Evolutionary conservation across 2,329 filamentous ascomycete genomes (phyloP).

Genomic region (Cytospora leucostoma): DNA sequence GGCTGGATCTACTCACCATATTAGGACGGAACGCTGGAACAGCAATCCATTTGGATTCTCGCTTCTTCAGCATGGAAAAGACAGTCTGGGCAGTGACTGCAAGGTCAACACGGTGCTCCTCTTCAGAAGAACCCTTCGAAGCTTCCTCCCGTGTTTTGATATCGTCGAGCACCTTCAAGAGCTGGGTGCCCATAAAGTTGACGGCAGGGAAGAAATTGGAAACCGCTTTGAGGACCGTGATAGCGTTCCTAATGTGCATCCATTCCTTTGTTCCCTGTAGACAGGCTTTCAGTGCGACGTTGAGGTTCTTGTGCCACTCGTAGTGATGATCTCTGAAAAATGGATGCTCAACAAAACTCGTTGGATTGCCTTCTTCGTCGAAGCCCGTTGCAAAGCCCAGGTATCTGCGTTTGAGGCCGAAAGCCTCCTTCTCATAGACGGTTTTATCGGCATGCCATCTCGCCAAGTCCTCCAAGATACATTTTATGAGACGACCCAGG

Average conservation of each 20-base stretch:
- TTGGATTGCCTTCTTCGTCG: conserved; percentile 69
- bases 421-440: conserved; percentile 80
- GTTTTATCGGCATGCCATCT: conserved; percentile 80
- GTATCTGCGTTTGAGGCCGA: conserved; percentile 58
- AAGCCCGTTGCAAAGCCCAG: conserved; percentile 78
- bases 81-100: conserved; percentile 73
- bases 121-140: conserved; percentile 48
- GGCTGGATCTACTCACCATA: conserved; percentile 49
- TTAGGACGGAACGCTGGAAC: conserved; percentile 72
- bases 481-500: conserved; percentile 85
- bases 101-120: conserved; percentile 68
- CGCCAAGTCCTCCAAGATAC: conserved; percentile 76
- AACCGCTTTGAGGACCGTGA: conserved; percentile 81
- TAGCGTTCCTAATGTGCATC: conserved; percentile 97
- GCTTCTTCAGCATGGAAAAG: conserved; percentile 68
- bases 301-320: conserved; percentile 86
- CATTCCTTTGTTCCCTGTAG: conserved; percentile 77
- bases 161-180: conserved; percentile 64
- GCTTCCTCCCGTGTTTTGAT: conserved; percentile 64
- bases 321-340: conserved; percentile 83
- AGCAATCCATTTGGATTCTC: conserved; percentile 69
- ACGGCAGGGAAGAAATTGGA: conserved; percentile 83
- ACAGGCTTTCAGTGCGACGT: conserved; percentile 77
- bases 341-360: conserved; percentile 76
- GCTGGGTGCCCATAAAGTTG: conserved; percentile 79